Percentiles rank a stretch among this genome's conserved stretches.
Evolutionary conservation across 768 basidiomycete genomes (phyloP).

Genomic region (Boletus speciosus): DNA sequence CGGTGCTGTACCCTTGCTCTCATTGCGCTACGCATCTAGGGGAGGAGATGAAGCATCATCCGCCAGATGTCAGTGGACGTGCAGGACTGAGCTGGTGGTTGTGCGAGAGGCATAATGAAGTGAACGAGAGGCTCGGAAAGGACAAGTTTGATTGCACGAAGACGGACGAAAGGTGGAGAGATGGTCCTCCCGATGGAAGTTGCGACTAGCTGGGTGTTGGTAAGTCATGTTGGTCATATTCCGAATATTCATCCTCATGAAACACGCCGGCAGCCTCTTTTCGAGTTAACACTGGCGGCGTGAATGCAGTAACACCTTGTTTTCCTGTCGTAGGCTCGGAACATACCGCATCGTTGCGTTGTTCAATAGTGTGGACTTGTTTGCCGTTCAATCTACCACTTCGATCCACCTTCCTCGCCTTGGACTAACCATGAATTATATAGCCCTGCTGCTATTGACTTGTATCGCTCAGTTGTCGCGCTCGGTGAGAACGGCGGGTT

Average conservation of each 20-base stretch:
- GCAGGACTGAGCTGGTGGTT: slow-evolving; percentile 76
- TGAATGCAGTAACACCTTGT: background rate
- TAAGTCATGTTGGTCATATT: slow-evolving; percentile 1
- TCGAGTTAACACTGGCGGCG: background rate
- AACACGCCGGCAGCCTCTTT: background rate
- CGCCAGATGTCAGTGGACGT: slow-evolving; percentile 77
- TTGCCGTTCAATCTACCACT: background rate
- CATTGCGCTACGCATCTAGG: slow-evolving; percentile 84
- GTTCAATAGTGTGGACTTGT: background rate
- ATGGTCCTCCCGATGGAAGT: slow-evolving; percentile 82
- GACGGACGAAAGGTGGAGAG: slow-evolving; percentile 88
- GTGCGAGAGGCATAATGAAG: slow-evolving; percentile 90
- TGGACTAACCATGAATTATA: background rate
- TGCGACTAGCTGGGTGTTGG: slow-evolving; percentile 60
- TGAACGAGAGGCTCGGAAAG: slow-evolving; percentile 86
- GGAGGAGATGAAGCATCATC: slow-evolving; percentile 56
- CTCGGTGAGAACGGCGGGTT: background rate
- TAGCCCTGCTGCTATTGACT: background rate
- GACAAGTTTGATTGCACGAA: slow-evolving; percentile 75
- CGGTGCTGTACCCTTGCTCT: slow-evolving; percentile 83
- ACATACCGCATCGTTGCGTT: background rate
- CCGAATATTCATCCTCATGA: background rate
- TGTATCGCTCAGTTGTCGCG: background rate
- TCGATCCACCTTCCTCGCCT: background rate
- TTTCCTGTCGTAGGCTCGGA: background rate